Percentiles rank a stretch among this genome's conserved stretches.
Evolutionary conservation across 805 yeast genomes (phyloP).

Genomic region (Yarrowia deformans): DNA sequence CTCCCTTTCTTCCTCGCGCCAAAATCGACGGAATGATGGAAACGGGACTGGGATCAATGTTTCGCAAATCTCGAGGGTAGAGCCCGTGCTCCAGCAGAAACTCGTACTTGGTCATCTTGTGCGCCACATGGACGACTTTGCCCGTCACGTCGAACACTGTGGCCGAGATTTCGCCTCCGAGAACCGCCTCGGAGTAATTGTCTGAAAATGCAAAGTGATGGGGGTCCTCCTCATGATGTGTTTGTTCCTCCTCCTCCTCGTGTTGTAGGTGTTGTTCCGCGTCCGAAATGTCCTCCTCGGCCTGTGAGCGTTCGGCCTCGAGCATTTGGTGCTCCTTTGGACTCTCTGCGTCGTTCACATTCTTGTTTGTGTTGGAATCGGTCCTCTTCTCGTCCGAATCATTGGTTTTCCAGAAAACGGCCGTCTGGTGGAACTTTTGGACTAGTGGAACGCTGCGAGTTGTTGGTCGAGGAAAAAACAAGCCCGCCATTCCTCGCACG

Average conservation of each 20-base stretch:
- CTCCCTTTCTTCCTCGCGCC: conserved; percentile 53
- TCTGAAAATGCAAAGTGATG: conserved; percentile 28
- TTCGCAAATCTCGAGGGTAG: conserved; percentile 86
- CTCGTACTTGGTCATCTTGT: conserved; percentile 61
- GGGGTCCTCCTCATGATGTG: background rate
- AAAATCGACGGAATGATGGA: conserved; percentile 73
- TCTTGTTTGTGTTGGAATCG: background rate
- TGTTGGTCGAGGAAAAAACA: background rate
- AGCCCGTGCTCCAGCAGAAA: conserved; percentile 70
- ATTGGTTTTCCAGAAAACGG: background rate
- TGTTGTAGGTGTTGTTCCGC: background rate
- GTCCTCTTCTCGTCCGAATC: background rate
- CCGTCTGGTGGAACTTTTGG: background rate
- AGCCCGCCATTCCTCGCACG: background rate
- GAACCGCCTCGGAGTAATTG: conserved; percentile 37
- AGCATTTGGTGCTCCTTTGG: background rate
- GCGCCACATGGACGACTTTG: conserved; percentile 64
- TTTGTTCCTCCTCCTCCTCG: background rate
- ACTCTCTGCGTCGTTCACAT: background rate
- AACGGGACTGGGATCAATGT: conserved; percentile 71
- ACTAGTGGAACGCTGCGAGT: background rate
- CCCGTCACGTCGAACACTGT: conserved; percentile 68
- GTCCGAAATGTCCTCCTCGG: conserved; percentile 4
- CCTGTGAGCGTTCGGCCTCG: background rate
- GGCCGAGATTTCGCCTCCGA: conserved; percentile 37